Conservation (phyloP, 164 flowering plant species). For the Chimonanthus praecox region DNA sequence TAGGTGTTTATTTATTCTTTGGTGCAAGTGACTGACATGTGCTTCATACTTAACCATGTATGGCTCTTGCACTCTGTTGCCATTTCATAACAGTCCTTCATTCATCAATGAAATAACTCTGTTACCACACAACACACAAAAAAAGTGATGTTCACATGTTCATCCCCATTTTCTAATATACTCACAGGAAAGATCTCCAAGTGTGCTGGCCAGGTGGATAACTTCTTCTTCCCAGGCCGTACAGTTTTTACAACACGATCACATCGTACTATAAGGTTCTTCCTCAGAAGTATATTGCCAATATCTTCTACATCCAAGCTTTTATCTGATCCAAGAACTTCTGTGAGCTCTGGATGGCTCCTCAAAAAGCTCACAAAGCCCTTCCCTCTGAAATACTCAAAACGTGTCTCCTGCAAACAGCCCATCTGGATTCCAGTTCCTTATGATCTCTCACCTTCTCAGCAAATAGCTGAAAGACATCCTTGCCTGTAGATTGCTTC, state of each 20-base stretch:
- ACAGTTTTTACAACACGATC: slow-evolving; percentile 96
- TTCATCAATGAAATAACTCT: no score
- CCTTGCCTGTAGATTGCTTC: slow-evolving; percentile 76
- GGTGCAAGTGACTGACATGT: no score
- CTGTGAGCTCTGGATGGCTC: slow-evolving; percentile 73
- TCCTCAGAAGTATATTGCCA: slow-evolving; percentile 54
- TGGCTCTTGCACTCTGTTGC: no score
- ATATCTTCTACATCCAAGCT: slow-evolving; percentile 73
- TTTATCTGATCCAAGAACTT: slow-evolving; percentile 62
- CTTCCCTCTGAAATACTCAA: slow-evolving; percentile 93
- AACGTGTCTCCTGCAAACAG: slow-evolving; percentile 94
- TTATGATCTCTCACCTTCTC: slow-evolving; percentile 97
- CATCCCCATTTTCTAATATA: not conserved
- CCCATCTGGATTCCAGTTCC: slow-evolving; percentile 89
- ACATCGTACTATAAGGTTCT: slow-evolving; percentile 82
- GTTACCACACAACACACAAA: no score
- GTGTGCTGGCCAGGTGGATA: slow-evolving; percentile 98
- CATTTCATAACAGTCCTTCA: no score
- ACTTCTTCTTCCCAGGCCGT: slow-evolving; percentile 93
- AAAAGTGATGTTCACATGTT: not conserved
- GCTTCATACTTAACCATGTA: no score
- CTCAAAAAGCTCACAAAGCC: slow-evolving; percentile 76
- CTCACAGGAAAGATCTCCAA: slow-evolving; percentile 86
- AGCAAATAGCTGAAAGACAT: slow-evolving; percentile 84
- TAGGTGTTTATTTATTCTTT: no score